Evolutionary conservation across 2,329 filamentous ascomycete genomes (phyloP), one percentile per base, ranked within the genome.

Genomic region (Pseudogymnoascus verrucosus): DNA sequence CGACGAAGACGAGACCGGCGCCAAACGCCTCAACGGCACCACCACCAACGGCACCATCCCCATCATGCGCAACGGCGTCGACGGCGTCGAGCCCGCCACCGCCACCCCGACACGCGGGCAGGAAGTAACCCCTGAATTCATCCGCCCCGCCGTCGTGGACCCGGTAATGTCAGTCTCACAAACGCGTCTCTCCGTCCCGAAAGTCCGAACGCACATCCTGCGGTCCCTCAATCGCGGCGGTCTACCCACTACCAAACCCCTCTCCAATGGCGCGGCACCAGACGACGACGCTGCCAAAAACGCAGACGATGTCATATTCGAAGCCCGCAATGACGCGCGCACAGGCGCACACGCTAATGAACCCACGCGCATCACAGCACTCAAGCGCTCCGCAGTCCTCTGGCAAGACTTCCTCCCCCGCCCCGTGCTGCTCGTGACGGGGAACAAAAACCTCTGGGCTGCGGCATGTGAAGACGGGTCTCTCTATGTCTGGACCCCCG

Each of bases 361-460:
- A 65, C 95, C 95, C 1, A 90, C 91, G 4, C 87, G 91, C 36
- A 85, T 99, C 44, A 90, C 86, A 4, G 87, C 95, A 40, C 89
- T 87, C 1, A 93, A 91, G 72, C 86, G 91, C 63, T 91, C 91
- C 4, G 86, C 88, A 63, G 80, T 89, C 1, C 76, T 98, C 3
- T 99, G 96, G 95, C 91, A 97, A 71, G 96, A 99, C 72, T 99
- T 91, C 70, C 78, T 99, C 12, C 93, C 93, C 0, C 84, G 89
- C 64, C 86, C 91, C 5, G 89, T 96, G 23, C 84, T 99, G n/a
- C 82, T 98, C 1, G 88, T 96, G 1, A 95, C 93, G 0, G 96
- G 92, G 2, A 98, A 92, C 74, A 87, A 89, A 69, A 87, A 89
- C 68, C 93, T 98, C 73, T 99, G 95, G 90, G 89, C 90, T 0